These are phyloP conservation scores for Coccinonectria pachysandricola DNA, from an alignment of 2,329 filamentous ascomycete genomes.

Conservation along the genomic window DNA sequence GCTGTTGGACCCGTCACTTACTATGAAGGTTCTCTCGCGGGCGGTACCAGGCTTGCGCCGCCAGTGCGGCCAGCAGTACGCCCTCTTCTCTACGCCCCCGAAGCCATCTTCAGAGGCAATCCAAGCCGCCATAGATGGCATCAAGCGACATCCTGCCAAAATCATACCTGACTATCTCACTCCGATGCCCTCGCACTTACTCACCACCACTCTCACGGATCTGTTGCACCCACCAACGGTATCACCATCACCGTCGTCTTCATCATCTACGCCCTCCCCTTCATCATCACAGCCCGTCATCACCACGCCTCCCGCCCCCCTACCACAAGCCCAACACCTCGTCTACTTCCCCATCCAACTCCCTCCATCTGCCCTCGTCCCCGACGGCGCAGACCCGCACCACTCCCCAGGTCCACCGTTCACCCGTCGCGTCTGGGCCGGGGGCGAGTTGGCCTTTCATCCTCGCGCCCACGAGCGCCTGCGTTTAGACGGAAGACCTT, in stretches of 20 bases:
- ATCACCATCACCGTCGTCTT: too few relatives aligned
- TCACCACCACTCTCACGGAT: slow-evolving; percentile 51
- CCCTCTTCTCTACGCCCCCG: too few relatives aligned
- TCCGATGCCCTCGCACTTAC: slow-evolving; percentile 53
- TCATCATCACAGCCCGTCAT: slow-evolving; percentile 8
- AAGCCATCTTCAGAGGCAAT: slow-evolving; percentile 4
- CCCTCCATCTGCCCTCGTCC: slow-evolving; percentile 50
- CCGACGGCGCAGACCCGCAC: slow-evolving; percentile 75
- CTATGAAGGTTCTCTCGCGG: slow-evolving; percentile 4
- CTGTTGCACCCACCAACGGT: too few relatives aligned
- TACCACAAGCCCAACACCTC: slow-evolving; percentile 67
- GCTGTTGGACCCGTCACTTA: too few relatives aligned
- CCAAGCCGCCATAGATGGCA: slow-evolving; percentile 9
- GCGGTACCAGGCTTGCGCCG: slow-evolving; percentile 1
- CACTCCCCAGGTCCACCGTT: slow-evolving; percentile 68
- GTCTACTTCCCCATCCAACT: slow-evolving; percentile 75
- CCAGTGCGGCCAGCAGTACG: slow-evolving; percentile 4
- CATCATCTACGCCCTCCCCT: slow-evolving; percentile 12
- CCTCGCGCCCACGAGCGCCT: slow-evolving; percentile 15
- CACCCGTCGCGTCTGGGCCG: slow-evolving; percentile 77
- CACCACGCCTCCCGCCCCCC: slow-evolving; percentile 17
- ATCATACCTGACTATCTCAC: slow-evolving; percentile 36
- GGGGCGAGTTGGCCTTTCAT: slow-evolving; percentile 58
- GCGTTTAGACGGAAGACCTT: slow-evolving; percentile 28
- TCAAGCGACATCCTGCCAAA: slow-evolving; percentile 22